Conservation (phyloP, 495 filamentous ascomycete genomes). For the Tirmania nivea region DNA sequence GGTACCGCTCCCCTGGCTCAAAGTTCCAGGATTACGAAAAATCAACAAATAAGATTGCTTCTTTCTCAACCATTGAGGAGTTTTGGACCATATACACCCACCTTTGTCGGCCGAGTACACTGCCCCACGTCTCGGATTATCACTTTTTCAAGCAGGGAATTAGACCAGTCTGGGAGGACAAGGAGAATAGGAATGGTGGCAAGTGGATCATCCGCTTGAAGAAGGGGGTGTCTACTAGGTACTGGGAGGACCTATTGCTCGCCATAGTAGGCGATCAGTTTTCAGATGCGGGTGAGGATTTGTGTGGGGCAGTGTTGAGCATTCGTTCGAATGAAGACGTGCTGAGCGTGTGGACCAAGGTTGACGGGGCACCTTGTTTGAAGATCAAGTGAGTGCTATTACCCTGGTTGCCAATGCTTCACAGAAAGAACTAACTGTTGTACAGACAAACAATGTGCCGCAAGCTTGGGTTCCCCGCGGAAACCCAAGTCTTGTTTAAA, state of each 20-base stretch:
- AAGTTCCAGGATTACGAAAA: slow-evolving; percentile 95
- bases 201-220: slow-evolving; percentile 94
- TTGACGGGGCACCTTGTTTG: slow-evolving; percentile 75
- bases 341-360: slow-evolving; percentile 89
- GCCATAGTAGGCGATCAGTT: slow-evolving; percentile 91
- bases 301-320: slow-evolving; percentile 84
- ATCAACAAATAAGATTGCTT: slow-evolving; percentile 67
- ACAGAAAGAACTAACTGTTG: slow-evolving; percentile 1
- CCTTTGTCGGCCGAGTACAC: slow-evolving; percentile 63
- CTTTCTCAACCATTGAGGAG: slow-evolving; percentile 62
- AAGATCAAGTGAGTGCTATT: slow-evolving; percentile 61
- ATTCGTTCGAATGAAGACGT: slow-evolving; percentile 92
- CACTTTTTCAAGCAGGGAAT: slow-evolving; percentile 96
- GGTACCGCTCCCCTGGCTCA: slow-evolving; percentile 76
- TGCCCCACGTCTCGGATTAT: slow-evolving; percentile 90
- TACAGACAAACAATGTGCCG: slow-evolving; percentile 79
- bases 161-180: slow-evolving; percentile 94
- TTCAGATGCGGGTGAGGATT: slow-evolving; percentile 75
- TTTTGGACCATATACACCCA: slow-evolving; percentile 88
- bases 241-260: slow-evolving; percentile 89
- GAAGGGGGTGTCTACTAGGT: slow-evolving; percentile 90
- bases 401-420: neutral
- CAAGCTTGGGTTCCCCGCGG: slow-evolving; percentile 57
- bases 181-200: slow-evolving; percentile 83
- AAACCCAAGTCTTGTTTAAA: slow-evolving; percentile 86